A percentile compares a stretch with the other conserved stretches of the same genome.
phyloP scores from a whole-genome alignment of 2,329 filamentous ascomycete species.

The Xylariaceae sp. region DNA sequence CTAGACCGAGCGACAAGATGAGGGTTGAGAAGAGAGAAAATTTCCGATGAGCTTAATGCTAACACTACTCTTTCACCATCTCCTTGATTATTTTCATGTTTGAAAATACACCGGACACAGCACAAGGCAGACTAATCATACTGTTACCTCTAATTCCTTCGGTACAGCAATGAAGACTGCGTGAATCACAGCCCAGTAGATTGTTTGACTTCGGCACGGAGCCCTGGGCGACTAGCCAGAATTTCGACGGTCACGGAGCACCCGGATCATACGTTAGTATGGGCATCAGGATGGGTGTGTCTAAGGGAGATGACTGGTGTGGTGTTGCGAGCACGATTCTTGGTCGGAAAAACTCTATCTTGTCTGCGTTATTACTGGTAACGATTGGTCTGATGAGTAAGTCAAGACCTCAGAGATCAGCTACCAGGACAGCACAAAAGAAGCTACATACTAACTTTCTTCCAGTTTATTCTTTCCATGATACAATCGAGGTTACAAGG shows the following conservation, averaged over 20 bases:
- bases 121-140: no score
- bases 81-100: no score
- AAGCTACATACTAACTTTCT: neutral
- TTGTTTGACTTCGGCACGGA: neutral
- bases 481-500: neutral
- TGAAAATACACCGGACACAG: no score
- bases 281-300: neutral
- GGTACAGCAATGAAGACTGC: no score
- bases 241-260: neutral
- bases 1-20: neutral
- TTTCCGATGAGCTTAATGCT: no score
- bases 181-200: no score
- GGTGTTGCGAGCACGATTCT: neutral
- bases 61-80: no score
- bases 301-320: neutral
- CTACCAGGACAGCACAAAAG: neutral
- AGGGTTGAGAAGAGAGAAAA: neutral
- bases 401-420: neutral
- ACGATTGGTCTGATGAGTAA: constrained; percentile 13
- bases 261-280: neutral
- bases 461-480: constrained; percentile 4
- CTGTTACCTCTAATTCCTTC: no score
- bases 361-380: constrained; percentile 12
- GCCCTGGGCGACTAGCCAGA: neutral
- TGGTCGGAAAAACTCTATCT: neutral